Evolutionary conservation across 202 grass and related monocot genomes (phyloP), one percentile per base, ranked within the genome.

Genomic region (Alloteropsis angusta): DNA sequence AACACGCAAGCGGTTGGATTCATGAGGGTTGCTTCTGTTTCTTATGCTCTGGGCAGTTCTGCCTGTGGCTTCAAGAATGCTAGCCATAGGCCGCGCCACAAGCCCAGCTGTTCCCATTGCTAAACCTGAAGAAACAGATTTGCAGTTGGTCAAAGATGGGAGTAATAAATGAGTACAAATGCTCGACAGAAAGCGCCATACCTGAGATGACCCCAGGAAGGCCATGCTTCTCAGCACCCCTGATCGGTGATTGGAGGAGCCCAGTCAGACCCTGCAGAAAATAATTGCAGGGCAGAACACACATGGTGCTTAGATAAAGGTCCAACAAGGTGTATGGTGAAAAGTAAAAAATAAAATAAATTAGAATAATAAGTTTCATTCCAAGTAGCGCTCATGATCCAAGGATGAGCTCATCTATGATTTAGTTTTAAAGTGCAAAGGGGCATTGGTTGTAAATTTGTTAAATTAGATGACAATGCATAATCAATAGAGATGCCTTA

Each of bases 11-110:
- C 68, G 79, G 80, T 89, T 88, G 54, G 88, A 94, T 50, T 92
- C 89, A 74, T 87, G 83, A 70, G 95, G 95, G 48, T 92, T 92
- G 74, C 91, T 94, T 79, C 89, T 74, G 60, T 98, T 94, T 87
- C 87, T 88, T 65, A 98, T 98, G 83, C 95, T 94, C 76, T 98
- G 94, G 77, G 94, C 94, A 48, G 94, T 97, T 89, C 90, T 94
- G 64, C 94, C 94, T 54, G 89, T 97, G 55, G 94, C 94, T 84
- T 97, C 91, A 74, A 97, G 94, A 77, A 97, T 92, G 81, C 91
- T 94, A 35, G 89, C 94, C 85, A 97, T 85, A 55, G 94, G 94
- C 60, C 85, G 88, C 41, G 89, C 94, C 73, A 94, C 91, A 80
- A 97, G 94, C 54, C 91, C 91, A 67, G 91, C 94, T 32, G 94